Evolutionary conservation across 2,329 filamentous ascomycete genomes (phyloP), one percentile per base, ranked within the genome.

Genomic region (Byssoonygena ceratinophila): DNA sequence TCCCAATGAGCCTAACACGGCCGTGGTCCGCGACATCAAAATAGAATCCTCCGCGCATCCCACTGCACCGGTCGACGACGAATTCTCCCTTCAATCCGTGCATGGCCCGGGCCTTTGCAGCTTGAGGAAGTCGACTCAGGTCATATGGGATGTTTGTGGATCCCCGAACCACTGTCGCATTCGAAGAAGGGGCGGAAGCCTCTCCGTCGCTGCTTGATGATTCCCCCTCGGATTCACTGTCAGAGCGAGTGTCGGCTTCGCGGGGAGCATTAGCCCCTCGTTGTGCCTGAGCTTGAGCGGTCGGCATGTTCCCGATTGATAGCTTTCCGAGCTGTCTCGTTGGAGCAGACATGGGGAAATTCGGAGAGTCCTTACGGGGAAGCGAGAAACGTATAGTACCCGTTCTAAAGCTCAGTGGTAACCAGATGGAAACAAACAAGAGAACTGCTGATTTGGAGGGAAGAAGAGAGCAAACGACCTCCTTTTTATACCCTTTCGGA

Each of bases 301-400:
- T 59, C 51, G 65, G 57, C 64, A 71, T 67, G 50, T 59, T 62
- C 55, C 61, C 63, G 54, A 72, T 66, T 49, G 67, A 70, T 53
- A 71, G 64, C 57, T 61, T 64, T 54, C 61, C 62, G 39, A 72
- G 63, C 58, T 69, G 62, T 54, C 61, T 66, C 34, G 66, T 69
- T 53, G 69, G 68, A 51, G 67, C 59, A 58, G 68, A 67, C 69
- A 71, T 71, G 55, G 59, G 55, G 14, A 48, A 43, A 14, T 25
- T 46, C 12, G 12, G 11, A 60, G 50, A 55, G 2, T 54, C 50
- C 46, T 50, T 34, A 55, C 51, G n/a, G n/a, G n/a, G n/a, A n/a
- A n/a, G n/a, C n/a, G n/a, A 25, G 8, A 22, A 34, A 16, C 11
- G 29, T n/a, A 40, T n/a, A n/a, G 7, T 16, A 37, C n/a, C 18